Evolutionary conservation across 257 asterid genomes (phyloP), one percentile per base, ranked within the genome.

Genomic region (Voacanga thouarsii): DNA sequence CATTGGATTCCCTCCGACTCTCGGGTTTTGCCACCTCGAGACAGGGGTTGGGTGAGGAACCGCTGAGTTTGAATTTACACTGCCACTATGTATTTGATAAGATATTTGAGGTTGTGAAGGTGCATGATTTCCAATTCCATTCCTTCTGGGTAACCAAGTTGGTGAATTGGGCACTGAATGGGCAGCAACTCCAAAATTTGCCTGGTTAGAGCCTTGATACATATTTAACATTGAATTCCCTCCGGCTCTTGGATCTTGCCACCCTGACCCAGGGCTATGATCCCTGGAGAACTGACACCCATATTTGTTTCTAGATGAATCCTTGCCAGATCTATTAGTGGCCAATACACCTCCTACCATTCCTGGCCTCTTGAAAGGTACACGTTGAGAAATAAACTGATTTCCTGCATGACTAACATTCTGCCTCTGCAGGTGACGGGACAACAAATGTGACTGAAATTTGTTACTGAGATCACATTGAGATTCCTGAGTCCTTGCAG

Each of bases 301-400:
- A 47, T 74, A 16, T 39, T 51, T 24, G 50, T 15, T 72, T 63
- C 53, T 41, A 26, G 82, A 43, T 41, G 81, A 63, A 72, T 66
- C 16, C 49, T 49, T n/a, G 21, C 79, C 78, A 53, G 37, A 79
- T 71, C 78, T 82, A 79, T 80, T 80, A 68, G 74, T 45, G 26
- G 77, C 69, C 30, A 84, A 65, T 72, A 80, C 76, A 50, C 57
- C 80, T 56, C 87, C 74, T 78, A 60, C 50, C 5, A 76, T 24
- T 45, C 84, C 85, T 14, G 78, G 49, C 85, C 83, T 83, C 77
- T 84, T 84, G 77, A 86, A 72, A 41, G 77, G 83, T 71, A 81
- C 83, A 57, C 72, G 85, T 23, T 81, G 61, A 30, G 88, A 67
- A 70, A 55, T 59, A 53, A 74, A 68, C 19, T 64, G 89, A 68